A percentile compares a stretch with the other conserved stretches of the same genome.
phyloP scores from a whole-genome alignment of 2,329 filamentous ascomycete genomes.

The Alternaria sp. region DNA sequence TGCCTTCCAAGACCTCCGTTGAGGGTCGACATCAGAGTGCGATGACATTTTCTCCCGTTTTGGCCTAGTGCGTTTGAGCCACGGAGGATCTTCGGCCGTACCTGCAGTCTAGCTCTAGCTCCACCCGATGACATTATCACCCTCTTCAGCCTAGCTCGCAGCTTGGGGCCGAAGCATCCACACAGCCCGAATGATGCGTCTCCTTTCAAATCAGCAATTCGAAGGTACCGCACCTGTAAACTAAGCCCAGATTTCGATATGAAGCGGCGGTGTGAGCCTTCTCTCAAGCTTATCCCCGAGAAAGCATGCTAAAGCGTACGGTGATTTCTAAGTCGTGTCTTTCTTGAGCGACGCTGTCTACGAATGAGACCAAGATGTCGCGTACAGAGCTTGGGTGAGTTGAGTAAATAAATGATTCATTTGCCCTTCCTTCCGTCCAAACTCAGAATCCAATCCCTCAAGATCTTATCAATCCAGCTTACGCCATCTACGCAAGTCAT shows the following conservation, averaged over 20 bases:
- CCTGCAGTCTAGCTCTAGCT: background rate
- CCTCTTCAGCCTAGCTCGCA: background rate
- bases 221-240: background rate
- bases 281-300: background rate
- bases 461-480: background rate
- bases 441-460: background rate
- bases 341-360: background rate
- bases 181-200: no score
- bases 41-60: background rate
- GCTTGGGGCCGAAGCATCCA: background rate
- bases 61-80: background rate
- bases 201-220: background rate
- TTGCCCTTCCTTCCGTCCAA: background rate
- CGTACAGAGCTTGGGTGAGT: background rate
- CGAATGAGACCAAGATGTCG: background rate
- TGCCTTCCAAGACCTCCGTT: background rate
- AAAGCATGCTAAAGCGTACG: background rate
- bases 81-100: background rate
- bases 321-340: background rate
- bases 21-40: background rate
- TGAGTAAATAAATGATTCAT: background rate
- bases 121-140: background rate
- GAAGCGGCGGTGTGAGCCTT: background rate
- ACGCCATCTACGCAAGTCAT: background rate
- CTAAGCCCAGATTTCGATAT: background rate